Conservation (phyloP, 2,329 filamentous ascomycete species). For the Fusarium poae region DNA sequence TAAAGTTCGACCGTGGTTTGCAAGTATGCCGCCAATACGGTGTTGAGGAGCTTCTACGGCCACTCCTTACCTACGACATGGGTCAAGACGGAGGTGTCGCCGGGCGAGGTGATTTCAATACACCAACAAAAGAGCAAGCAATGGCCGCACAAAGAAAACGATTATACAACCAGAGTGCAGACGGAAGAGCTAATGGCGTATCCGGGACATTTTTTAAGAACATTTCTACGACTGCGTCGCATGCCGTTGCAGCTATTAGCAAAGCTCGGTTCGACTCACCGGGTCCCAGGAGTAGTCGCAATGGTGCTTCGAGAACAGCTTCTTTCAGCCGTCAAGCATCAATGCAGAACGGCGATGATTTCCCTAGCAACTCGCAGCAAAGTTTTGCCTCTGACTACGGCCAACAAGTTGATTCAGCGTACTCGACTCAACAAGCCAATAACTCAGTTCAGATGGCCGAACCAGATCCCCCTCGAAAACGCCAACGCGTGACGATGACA, state of each 20-base stretch:
- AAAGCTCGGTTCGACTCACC: slow-evolving; percentile 95
- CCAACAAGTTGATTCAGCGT: slow-evolving; percentile 78
- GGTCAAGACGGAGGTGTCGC: slow-evolving; percentile 79
- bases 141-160: slow-evolving; percentile 96
- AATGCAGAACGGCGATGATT: slow-evolving; percentile 76
- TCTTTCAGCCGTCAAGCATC: slow-evolving; percentile 80
- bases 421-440: slow-evolving; percentile 70
- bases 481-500: slow-evolving; percentile 70
- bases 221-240: slow-evolving; percentile 92
- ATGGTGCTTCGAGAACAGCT: slow-evolving; percentile 73
- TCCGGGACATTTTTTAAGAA: slow-evolving; percentile 97
- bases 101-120: slow-evolving; percentile 84
- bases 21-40: slow-evolving; percentile 88
- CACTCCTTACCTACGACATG: slow-evolving; percentile 84
- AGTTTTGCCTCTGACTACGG: slow-evolving; percentile 83
- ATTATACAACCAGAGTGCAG: slow-evolving; percentile 79
- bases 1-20: slow-evolving; percentile 90
- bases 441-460: slow-evolving; percentile 57
- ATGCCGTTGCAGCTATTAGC: slow-evolving; percentile 94
- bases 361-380: slow-evolving; percentile 84
- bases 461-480: slow-evolving; percentile 84
- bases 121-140: slow-evolving; percentile 97
- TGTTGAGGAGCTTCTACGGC: slow-evolving; percentile 81
- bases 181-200: slow-evolving; percentile 74
- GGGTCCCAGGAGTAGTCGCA: slow-evolving; percentile 72